These are phyloP conservation scores for Nannizzia gypsea DNA, from an alignment of 2,329 filamentous ascomycete genomes.

Conservation along the genomic window DNA sequence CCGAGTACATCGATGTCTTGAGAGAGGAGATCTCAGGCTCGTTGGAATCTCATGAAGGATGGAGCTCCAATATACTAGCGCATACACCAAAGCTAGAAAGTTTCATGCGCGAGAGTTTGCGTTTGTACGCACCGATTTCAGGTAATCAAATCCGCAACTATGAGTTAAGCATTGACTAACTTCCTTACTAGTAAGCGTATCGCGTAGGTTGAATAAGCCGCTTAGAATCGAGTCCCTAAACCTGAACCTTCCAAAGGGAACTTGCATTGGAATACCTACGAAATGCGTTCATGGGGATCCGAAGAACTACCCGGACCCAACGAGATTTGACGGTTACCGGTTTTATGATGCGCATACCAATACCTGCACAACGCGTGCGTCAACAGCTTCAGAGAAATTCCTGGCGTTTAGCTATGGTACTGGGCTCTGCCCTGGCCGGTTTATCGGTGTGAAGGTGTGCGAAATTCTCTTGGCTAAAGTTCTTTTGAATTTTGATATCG, in stretches of 20 bases:
- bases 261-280: neutral
- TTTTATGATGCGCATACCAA: neutral
- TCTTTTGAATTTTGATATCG: neutral
- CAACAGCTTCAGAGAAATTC: neutral
- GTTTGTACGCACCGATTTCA: neutral
- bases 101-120: neutral
- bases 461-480: neutral
- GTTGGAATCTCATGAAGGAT: neutral
- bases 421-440: slow-evolving; percentile 1
- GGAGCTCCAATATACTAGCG: neutral
- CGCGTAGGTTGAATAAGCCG: neutral
- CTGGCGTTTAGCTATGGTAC: slow-evolving; percentile 1
- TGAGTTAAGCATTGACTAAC: neutral
- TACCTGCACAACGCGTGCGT: neutral
- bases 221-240: neutral
- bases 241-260: neutral
- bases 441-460: neutral
- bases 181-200: neutral
- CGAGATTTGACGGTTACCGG: neutral
- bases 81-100: neutral
- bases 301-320: neutral
- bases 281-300: slow-evolving; percentile 1
- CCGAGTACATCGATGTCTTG: neutral
- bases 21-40: neutral
- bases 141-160: neutral